Evolutionary conservation across 352 stramenopile species (phyloP).

Genomic region (Phytophthora melonis): DNA sequence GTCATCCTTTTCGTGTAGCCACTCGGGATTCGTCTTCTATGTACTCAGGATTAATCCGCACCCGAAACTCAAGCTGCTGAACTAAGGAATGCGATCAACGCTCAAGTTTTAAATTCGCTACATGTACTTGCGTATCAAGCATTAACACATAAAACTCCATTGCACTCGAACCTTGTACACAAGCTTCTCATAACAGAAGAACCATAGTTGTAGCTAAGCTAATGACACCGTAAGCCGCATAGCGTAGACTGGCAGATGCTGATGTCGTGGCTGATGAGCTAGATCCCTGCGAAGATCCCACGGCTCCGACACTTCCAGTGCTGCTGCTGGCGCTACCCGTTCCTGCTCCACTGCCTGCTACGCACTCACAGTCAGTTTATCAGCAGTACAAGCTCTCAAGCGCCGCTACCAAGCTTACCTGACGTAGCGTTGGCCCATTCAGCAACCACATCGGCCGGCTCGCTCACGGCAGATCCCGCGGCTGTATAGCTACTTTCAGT

Average conservation of each 20-base stretch:
- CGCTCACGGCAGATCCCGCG: conserved; percentile 54
- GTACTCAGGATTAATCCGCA: too few species aligned
- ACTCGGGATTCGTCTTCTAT: too few species aligned
- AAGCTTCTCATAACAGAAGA: not conserved
- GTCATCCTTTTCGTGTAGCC: too few species aligned
- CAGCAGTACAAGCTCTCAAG: not conserved
- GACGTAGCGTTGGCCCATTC: conserved; percentile 40
- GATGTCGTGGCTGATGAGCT: conserved; percentile 23
- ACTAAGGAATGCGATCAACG: too few species aligned
- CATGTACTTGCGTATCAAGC: not conserved
- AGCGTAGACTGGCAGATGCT: conserved; percentile 7
- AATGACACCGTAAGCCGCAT: conserved; percentile 1
- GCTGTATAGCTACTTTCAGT: conserved; percentile 32
- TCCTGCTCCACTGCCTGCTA: conserved; percentile 21
- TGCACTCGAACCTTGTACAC: not conserved
- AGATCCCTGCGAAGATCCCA: conserved; percentile 6
- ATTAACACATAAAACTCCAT: not conserved
- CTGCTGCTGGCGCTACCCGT: conserved; percentile 13
- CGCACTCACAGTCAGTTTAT: not conserved
- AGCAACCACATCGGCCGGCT: conserved; percentile 41
- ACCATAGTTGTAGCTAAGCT: conserved; percentile 8
- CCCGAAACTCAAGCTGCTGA: too few species aligned
- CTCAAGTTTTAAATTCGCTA: too few species aligned
- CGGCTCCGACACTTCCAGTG: conserved; percentile 7
- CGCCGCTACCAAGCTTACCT: conserved; percentile 26